Evolutionary conservation across 176 grass and related monocot genomes (phyloP), one percentile per base, ranked within the genome.

Genomic region (Rhipidocladum racemiflorum): DNA sequence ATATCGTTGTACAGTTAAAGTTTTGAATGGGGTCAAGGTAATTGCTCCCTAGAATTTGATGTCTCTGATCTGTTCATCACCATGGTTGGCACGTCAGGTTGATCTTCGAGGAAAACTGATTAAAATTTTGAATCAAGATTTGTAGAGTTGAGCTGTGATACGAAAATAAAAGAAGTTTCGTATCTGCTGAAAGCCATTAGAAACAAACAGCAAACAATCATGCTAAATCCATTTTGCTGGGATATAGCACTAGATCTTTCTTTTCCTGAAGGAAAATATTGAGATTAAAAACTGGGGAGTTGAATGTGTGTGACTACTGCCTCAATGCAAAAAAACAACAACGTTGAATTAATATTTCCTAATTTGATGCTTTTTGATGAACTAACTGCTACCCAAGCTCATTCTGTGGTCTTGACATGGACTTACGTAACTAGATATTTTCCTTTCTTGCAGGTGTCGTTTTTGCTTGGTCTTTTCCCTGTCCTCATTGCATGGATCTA

Each of bases 401-500:
- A 30, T 49, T 59, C 18, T n/a, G 0, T 17, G 21, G 30, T 72
- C 39, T 20, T 56, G 9, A 0, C 38, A 80, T 61, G 75, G 61
- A 43, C 38, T 40, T 42, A 53, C n/a, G 27, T 34, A 54, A 77
- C 61, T 77, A 1, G 11, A 6, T 35, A 5, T 74, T 83, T 72
- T 83, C 0, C 38, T 72, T 81, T 62, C 14, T 64, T 44, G 60
- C 88, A 95, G 93, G 85, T 95, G 53, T 90, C 93, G 1, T 73
- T 92, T 88, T 51, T 95, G 69, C 85, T 95, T 23, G 90, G 88
- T 56, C 84, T 92, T 84, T 79, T 88, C 43, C 78, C 88, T 11
- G 81, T 95, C 36, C 86, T 95, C 65, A 81, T 84, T 51, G 83
- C 88, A 68, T 95, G 90, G 90, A 62, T 92, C 23, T 92, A 92